phyloP scores from a whole-genome alignment of 371 early-diverging fungal genomes.

The Lichtheimia corymbifera region DNA sequence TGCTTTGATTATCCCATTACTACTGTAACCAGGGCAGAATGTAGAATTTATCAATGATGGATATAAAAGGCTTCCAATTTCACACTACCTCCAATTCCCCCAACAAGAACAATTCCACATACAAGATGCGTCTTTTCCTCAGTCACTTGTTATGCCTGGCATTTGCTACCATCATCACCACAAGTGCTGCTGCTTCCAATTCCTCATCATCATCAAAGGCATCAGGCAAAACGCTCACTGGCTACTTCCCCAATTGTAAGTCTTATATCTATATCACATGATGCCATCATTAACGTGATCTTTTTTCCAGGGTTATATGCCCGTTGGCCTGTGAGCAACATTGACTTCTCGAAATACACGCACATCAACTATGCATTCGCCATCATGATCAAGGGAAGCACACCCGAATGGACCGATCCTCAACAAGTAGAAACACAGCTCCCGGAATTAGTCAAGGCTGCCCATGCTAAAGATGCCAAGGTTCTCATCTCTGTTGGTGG shows the following conservation, averaged over 20 bases:
- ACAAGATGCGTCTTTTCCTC: no score
- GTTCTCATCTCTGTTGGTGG: conserved; percentile 57
- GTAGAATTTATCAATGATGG: no score
- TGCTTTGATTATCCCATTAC: no score
- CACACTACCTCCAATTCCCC: no score
- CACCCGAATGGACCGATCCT: conserved; percentile 36
- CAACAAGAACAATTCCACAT: no score
- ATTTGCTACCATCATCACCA: no score
- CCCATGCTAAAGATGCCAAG: conserved; percentile 51
- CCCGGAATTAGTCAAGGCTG: conserved; percentile 40
- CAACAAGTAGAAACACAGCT: conserved; percentile 22
- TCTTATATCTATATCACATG: not conserved
- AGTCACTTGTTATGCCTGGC: no score
- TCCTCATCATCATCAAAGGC: no score
- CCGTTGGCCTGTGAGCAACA: conserved; percentile 26
- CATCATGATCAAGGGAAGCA: conserved; percentile 29
- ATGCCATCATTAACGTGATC: not conserved
- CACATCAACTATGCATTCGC: conserved; percentile 62
- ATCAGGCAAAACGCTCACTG: not conserved
- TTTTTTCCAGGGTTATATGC: conserved; percentile 25
- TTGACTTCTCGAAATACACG: conserved; percentile 56
- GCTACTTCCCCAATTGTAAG: conserved; percentile 8
- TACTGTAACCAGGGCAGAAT: no score
- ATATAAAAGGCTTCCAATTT: no score
- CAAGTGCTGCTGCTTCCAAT: no score